phyloP scores from a whole-genome alignment of 1,284 basidiomycete genomes.

The Sanghuangporus weigelae region DNA sequence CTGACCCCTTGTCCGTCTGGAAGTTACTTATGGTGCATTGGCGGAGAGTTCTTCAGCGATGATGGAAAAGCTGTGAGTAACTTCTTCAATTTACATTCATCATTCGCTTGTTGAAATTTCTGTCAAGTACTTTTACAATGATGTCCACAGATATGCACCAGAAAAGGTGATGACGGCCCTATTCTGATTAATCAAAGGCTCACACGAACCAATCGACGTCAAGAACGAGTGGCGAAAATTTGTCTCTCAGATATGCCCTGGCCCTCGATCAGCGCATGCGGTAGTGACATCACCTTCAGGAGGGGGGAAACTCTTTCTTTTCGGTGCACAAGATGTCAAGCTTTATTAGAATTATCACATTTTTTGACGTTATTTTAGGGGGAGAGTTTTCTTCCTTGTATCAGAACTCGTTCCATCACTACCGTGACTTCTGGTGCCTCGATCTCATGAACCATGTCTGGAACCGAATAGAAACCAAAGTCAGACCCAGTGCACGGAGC shows the following conservation, averaged over 20 bases:
- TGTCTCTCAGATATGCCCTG: constrained; percentile 76
- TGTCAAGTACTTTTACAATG: constrained; percentile 68
- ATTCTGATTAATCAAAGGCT: too few species aligned
- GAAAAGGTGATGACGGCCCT: constrained; percentile 49
- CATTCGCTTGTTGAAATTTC: background rate
- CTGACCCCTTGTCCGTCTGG: constrained; percentile 74
- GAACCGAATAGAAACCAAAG: constrained; percentile 87
- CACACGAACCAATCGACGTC: background rate
- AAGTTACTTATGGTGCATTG: constrained; percentile 77
- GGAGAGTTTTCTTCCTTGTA: constrained; percentile 84
- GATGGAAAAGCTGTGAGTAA: constrained; percentile 71
- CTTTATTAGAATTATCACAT: background rate
- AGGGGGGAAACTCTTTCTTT: constrained; percentile 82
- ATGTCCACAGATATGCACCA: constrained; percentile 77
- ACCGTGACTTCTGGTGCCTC: constrained; percentile 83
- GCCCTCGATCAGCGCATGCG: constrained; percentile 81
- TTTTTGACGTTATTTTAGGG: constrained; percentile 34
- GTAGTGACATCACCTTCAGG: constrained; percentile 66
- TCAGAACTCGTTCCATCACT: constrained; percentile 89
- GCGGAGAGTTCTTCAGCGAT: constrained; percentile 81
- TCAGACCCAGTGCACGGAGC: constrained; percentile 75
- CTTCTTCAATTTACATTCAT: background rate
- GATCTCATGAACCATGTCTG: constrained; percentile 73
- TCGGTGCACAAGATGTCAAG: constrained; percentile 42
- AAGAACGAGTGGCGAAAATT: constrained; percentile 86